Conservation (phyloP, 176 grass and related monocot genomes). For the Themeda triandra region DNA sequence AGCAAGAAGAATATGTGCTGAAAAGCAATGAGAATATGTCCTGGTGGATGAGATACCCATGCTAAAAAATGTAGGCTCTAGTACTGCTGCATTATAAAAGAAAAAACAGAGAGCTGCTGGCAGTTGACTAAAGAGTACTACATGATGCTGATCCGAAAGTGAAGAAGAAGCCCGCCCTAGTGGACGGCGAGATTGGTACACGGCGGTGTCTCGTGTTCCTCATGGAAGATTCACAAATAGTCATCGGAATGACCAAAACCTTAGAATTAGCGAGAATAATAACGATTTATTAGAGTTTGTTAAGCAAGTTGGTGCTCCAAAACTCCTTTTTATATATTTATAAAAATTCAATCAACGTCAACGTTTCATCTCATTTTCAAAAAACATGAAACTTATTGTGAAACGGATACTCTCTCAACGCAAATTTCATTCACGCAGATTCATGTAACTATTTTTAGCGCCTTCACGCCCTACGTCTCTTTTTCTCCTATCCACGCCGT, state of each 20-base stretch:
- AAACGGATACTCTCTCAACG: too few relatives aligned
- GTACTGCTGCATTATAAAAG: not conserved
- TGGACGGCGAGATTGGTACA: not conserved
- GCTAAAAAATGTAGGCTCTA: too few relatives aligned
- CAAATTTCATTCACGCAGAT: too few relatives aligned
- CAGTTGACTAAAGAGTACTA: not conserved
- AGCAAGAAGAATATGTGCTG: too few relatives aligned
- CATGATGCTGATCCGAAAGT: not conserved
- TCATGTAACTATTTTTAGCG: too few relatives aligned
- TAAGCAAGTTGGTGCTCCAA: not conserved
- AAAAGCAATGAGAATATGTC: not conserved
- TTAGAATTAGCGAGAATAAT: not conserved
- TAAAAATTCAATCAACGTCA: too few relatives aligned
- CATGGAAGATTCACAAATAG: not conserved
- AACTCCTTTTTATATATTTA: too few relatives aligned
- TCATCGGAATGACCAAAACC: not conserved
- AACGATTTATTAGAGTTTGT: not conserved
- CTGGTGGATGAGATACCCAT: not conserved
- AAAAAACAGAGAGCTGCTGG: not conserved
- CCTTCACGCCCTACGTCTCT: too few relatives aligned
- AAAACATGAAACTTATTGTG: too few relatives aligned
- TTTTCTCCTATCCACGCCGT: too few relatives aligned
- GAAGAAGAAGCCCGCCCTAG: not conserved
- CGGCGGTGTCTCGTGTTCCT: not conserved
- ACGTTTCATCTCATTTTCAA: too few relatives aligned